phyloP scores from a whole-genome alignment of 768 basidiomycete genomes.

The Lactarius tabidus region DNA sequence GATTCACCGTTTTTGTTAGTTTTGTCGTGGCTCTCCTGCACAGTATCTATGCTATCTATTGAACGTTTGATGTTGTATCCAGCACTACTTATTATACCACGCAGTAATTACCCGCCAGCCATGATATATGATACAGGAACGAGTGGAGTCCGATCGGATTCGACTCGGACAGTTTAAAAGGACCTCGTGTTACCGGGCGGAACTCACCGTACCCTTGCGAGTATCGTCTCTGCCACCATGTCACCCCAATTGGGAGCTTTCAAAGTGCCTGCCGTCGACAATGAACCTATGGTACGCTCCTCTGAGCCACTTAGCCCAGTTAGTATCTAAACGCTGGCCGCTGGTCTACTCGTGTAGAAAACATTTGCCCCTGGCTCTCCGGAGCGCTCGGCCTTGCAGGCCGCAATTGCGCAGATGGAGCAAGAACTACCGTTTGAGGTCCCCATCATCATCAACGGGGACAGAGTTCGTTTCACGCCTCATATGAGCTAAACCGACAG shows the following conservation, averaged over 20 bases:
- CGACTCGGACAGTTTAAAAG: not conserved
- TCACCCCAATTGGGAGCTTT: slow-evolving; percentile 73
- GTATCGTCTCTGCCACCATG: slow-evolving; percentile 29
- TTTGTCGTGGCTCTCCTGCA: not conserved
- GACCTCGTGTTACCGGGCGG: slow-evolving; percentile 1
- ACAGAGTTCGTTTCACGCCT: slow-evolving; percentile 50
- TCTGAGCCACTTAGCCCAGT: not conserved
- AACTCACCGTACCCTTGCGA: not conserved
- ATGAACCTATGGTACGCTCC: slow-evolving; percentile 85
- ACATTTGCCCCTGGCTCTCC: slow-evolving; percentile 73
- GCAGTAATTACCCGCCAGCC: not conserved
- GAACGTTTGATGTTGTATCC: not conserved
- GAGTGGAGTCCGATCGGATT: not conserved
- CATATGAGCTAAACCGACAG: not conserved
- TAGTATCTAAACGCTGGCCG: not conserved
- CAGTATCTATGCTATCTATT: not conserved
- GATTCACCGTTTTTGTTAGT: not conserved
- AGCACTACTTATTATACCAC: not conserved
- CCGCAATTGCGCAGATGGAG: slow-evolving; percentile 76
- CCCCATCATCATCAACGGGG: slow-evolving; percentile 89
- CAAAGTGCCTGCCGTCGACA: slow-evolving; percentile 79
- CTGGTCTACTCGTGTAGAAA: slow-evolving; percentile 43
- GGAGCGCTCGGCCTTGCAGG: slow-evolving; percentile 71
- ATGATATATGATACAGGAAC: not conserved
- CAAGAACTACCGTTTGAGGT: slow-evolving; percentile 85